A percentile compares a stretch with the other conserved stretches of the same genome.
Evolutionary conservation across 1,284 basidiomycete genomes (phyloP).

Genomic region (Cerrena zonata): DNA sequence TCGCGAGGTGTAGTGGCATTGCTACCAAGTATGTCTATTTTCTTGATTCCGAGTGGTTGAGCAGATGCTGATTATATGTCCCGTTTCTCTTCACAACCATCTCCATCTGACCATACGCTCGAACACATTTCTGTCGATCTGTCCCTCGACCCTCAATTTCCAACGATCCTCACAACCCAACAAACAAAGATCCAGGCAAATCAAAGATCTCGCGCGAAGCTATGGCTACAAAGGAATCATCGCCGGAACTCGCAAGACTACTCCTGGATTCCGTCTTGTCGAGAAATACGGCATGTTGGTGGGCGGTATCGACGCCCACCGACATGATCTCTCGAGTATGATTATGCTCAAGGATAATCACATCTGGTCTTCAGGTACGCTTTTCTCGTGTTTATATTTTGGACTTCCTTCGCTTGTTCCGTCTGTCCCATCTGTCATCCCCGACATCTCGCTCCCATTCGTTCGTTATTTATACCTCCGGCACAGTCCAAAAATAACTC

Average conservation of each 20-base stretch:
- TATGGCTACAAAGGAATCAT: slow-evolving; percentile 86
- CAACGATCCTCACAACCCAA: neutral
- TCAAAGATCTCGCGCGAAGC: slow-evolving; percentile 75
- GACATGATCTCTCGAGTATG: slow-evolving; percentile 97
- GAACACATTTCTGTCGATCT: neutral
- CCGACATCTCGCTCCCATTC: too few relatives aligned
- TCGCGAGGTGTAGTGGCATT: slow-evolving; percentile 94
- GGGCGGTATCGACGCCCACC: slow-evolving; percentile 92
- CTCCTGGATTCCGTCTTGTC: slow-evolving; percentile 94
- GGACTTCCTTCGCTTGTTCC: too few relatives aligned
- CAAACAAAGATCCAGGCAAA: slow-evolving; percentile 75
- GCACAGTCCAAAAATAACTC: too few relatives aligned
- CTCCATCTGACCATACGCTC: too few relatives aligned
- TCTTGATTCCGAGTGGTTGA: too few relatives aligned
- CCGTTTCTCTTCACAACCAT: too few relatives aligned
- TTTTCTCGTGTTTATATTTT: too few relatives aligned
- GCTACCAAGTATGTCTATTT: slow-evolving; percentile 87
- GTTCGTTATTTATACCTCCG: too few relatives aligned
- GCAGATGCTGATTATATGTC: too few relatives aligned
- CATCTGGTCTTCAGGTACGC: slow-evolving; percentile 88
- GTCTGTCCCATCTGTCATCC: neutral
- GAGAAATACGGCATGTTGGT: slow-evolving; percentile 99
- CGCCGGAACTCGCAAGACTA: slow-evolving; percentile 96
- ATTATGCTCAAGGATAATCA: slow-evolving; percentile 99
- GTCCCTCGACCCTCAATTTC: neutral